Percentiles rank a stretch among this genome's conserved stretches.
Evolutionary conservation across 306 rosid species (phyloP).

Genomic region (Lathyrus aphaca): DNA sequence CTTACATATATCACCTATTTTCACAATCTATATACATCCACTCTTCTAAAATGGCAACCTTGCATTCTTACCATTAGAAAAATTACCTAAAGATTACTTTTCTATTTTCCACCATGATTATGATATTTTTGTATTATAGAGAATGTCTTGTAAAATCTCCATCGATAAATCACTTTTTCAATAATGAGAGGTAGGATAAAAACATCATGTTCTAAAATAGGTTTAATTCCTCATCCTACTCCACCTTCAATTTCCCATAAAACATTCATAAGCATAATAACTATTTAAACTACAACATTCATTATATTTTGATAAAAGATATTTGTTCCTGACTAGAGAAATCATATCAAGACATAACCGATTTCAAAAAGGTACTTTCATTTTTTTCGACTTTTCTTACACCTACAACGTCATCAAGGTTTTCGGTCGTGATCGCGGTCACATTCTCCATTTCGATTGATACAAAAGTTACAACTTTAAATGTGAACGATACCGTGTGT

Average conservation of each 20-base stretch:
- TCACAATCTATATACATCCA: too few species aligned
- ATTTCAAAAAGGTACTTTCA: neutral
- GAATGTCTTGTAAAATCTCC: neutral
- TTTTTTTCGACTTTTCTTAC: neutral
- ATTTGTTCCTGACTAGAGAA: neutral
- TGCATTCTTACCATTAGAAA: too few species aligned
- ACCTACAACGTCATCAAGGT: neutral
- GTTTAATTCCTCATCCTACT: neutral
- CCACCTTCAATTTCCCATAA: neutral
- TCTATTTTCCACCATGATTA: neutral
- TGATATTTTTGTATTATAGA: neutral
- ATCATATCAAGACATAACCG: neutral
- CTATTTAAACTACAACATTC: neutral
- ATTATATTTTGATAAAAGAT: neutral
- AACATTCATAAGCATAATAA: neutral
- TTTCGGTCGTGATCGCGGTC: too few species aligned
- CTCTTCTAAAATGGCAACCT: too few species aligned
- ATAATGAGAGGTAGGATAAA: neutral
- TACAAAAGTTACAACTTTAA: too few species aligned
- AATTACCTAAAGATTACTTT: too few species aligned
- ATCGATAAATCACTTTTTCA: neutral
- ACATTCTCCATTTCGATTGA: too few species aligned
- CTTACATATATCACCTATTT: too few species aligned
- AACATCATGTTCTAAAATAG: neutral
- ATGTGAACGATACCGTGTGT: accelerated